A percentile compares a stretch with the other conserved stretches of the same genome.
phyloP scores from a whole-genome alignment of 2,329 filamentous ascomycete genomes.

The Aspergillus persii region DNA sequence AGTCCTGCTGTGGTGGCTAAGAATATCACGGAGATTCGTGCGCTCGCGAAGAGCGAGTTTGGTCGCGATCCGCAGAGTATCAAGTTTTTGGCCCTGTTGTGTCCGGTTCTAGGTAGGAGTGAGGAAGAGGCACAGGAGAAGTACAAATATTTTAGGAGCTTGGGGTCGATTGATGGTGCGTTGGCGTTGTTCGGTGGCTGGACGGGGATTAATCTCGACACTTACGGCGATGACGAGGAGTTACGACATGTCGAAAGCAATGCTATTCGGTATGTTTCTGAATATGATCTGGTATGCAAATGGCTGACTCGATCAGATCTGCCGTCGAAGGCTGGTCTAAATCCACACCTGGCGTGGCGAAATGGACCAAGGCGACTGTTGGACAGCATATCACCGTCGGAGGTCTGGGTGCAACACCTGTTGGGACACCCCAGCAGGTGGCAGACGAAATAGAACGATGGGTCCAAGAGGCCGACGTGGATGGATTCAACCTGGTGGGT shows the following conservation, averaged over 20 bases:
- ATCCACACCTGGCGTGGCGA: slow-evolving; percentile 58
- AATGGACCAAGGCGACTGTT: slow-evolving; percentile 71
- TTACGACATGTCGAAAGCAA: slow-evolving; percentile 61
- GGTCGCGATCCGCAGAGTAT: slow-evolving; percentile 61
- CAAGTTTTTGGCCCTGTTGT: slow-evolving; percentile 67
- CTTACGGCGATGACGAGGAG: slow-evolving; percentile 64
- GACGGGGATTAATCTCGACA: slow-evolving; percentile 65
- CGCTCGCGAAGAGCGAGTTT: slow-evolving; percentile 50
- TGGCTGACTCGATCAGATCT: slow-evolving; percentile 33
- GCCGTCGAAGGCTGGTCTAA: slow-evolving; percentile 52
- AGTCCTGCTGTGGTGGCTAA: slow-evolving; percentile 60
- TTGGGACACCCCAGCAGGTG: slow-evolving; percentile 64
- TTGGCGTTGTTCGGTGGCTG: slow-evolving; percentile 71
- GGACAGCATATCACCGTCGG: slow-evolving; percentile 67
- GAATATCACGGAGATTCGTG: slow-evolving; percentile 62
- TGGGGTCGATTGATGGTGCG: slow-evolving; percentile 65
- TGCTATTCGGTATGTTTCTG: slow-evolving; percentile 49
- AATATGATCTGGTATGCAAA: background rate
- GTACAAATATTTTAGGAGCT: slow-evolving; percentile 58
- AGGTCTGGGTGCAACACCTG: slow-evolving; percentile 62
- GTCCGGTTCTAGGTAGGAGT: slow-evolving; percentile 63
- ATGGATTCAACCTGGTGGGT: slow-evolving; percentile 72
- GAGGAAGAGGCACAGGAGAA: slow-evolving; percentile 66
- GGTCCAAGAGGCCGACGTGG: slow-evolving; percentile 67
- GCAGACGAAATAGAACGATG: slow-evolving; percentile 67